Percentiles rank a stretch among this genome's conserved stretches.
phyloP scores from a whole-genome alignment of 2,329 filamentous ascomycete species.

The Alternaria brassicae region DNA sequence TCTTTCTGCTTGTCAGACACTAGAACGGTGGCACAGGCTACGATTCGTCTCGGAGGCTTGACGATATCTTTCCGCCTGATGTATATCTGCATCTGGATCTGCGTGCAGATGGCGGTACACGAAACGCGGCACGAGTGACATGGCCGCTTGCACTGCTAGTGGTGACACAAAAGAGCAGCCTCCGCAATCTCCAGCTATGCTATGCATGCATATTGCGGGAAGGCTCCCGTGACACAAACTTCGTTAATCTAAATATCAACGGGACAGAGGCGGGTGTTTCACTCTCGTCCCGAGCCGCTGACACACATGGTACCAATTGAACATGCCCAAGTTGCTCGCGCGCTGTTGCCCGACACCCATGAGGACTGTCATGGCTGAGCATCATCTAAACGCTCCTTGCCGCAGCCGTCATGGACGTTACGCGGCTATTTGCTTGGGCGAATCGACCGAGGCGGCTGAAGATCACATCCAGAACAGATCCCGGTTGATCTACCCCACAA shows the following conservation, averaged over 20 bases:
- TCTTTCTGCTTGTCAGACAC: constrained; percentile 17
- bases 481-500: constrained; percentile 35
- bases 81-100: constrained; percentile 27
- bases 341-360: constrained; percentile 17
- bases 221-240: constrained; percentile 34
- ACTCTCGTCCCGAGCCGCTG: constrained; percentile 47
- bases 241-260: constrained; percentile 45
- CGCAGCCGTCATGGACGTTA: constrained; percentile 18
- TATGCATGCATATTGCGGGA: constrained; percentile 34
- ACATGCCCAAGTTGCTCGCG: constrained; percentile 29
- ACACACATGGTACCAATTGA: constrained; percentile 34
- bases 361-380: constrained; percentile 15
- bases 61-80: constrained; percentile 32
- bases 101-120: constrained; percentile 32
- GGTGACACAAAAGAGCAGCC: constrained; percentile 26
- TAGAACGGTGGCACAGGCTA: constrained; percentile 25
- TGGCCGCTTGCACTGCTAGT: constrained; percentile 13
- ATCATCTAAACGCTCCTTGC: constrained; percentile 16
- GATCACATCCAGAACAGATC: constrained; percentile 22
- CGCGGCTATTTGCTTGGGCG: constrained; percentile 32
- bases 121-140: constrained; percentile 23
- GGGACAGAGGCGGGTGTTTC: constrained; percentile 34
- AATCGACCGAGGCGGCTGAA: constrained; percentile 28
- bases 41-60: constrained; percentile 20
- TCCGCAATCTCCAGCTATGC: constrained; percentile 31